Evolutionary conservation across 2,329 filamentous ascomycete genomes (phyloP), one percentile per base, ranked within the genome.

Genomic region (Trichoderma sp.): DNA sequence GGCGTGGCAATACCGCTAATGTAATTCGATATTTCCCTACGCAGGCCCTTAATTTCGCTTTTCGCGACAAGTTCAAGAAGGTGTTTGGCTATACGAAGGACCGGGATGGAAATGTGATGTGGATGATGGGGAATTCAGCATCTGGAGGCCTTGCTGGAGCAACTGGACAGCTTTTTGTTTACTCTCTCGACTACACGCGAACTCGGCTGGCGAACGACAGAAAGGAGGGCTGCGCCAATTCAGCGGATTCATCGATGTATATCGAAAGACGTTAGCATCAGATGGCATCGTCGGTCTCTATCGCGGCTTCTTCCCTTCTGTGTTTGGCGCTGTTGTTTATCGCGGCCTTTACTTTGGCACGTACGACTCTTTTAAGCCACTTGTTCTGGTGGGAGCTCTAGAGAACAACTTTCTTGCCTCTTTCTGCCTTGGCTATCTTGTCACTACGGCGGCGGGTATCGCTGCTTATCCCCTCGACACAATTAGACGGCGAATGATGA

Each of bases 401-500:
- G 43, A 68, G 5, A 68, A 55, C 66, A 63, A 55, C 13, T 63
- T 61, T n/a, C n/a, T 68, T 3, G 66, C 56, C 14, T 68, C 65
- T 8, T 68, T 68, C 5, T 37, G 30, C 6, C 30, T 68, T 1
- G 65, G 55, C 8, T 68, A 61, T 30, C 51, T 37, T 28, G 56
- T 37, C 16, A 60, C 65, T 1, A 61, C 65, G 16, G 65, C 56
- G 10, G 56, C 60, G 11, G 60, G 56, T 14, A 68, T 61, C 7
- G 56, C 54, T 11, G 56, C 65, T 0, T 68, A 68, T 14, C 56
- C 54, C 5, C n/a, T 61, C 2, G 56, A 68, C 14, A 68, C 65
- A 5, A 68, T 68, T 24, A 43, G 65, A 1, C 49, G 60, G 4
- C 60, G 49, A 11, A 64, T 55, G 60, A 64, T 64, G 60, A 55